These are phyloP conservation scores for Aspergillus uvarum DNA, from an alignment of 2,329 filamentous ascomycete species.

Conservation along the genomic window DNA sequence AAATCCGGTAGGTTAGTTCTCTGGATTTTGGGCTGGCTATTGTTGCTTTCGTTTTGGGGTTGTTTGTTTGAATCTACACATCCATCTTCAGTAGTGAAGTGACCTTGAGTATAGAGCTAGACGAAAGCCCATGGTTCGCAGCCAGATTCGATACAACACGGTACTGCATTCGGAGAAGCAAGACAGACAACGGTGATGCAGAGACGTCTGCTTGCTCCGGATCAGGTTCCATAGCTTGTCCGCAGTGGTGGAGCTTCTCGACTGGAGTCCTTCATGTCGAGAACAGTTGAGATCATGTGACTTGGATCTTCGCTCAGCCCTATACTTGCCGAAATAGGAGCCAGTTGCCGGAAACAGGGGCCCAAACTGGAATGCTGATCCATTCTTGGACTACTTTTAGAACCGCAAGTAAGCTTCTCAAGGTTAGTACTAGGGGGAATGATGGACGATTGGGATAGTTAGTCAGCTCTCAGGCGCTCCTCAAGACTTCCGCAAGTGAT, in stretches of 20 bases:
- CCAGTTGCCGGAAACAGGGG: conserved; percentile 1
- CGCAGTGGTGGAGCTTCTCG: too few relatives aligned
- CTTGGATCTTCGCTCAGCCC: not conserved
- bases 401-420: not conserved
- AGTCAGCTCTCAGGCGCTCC: not conserved
- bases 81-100: not conserved
- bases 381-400: conserved; percentile 1
- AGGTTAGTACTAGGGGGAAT: too few relatives aligned
- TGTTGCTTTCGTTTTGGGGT: not conserved
- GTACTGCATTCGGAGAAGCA: not conserved
- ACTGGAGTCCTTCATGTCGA: not conserved
- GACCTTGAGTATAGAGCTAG: not conserved
- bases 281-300: conserved; percentile 1
- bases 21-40: not conserved
- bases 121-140: not conserved
- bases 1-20: not conserved
- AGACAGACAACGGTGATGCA: not conserved
- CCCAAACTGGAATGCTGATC: conserved; percentile 8
- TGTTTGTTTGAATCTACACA: not conserved
- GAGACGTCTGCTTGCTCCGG: not conserved
- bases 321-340: not conserved
- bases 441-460: not conserved
- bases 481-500: not conserved
- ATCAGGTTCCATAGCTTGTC: not conserved
- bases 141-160: not conserved